Percentiles rank a stretch among this genome's conserved stretches.
Conservation (phyloP, 192 early-diverging fungal genomes). For the Podila minutissima region DNA sequence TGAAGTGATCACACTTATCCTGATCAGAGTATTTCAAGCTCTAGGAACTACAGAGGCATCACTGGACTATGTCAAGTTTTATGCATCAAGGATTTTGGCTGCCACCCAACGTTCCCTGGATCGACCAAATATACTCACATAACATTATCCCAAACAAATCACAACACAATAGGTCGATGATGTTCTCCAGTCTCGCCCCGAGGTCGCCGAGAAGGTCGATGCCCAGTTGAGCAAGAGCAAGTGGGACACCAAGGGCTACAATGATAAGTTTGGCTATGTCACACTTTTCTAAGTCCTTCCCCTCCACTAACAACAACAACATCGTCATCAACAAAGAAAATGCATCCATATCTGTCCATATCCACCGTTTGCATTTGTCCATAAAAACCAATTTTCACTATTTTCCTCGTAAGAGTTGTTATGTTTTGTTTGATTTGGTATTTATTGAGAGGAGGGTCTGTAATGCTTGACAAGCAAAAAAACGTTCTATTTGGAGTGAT, state of each 20-base stretch:
- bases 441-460: neutral
- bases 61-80: too few species aligned
- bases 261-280: constrained; percentile 90
- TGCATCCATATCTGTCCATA: too few species aligned
- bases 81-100: too few species aligned
- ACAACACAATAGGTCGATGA: constrained; percentile 79
- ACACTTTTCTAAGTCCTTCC: constrained; percentile 67
- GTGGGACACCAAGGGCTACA: constrained; percentile 94
- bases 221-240: constrained; percentile 92
- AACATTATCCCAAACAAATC: neutral
- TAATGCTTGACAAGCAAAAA: neutral
- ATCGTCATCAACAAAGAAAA: too few species aligned
- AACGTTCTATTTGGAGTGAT: neutral
- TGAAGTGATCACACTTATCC: too few species aligned
- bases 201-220: constrained; percentile 88
- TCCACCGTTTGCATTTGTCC: too few species aligned
- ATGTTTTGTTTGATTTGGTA: neutral
- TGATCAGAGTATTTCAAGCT: too few species aligned
- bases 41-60: too few species aligned
- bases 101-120: neutral
- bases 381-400: too few species aligned
- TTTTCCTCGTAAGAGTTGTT: too few species aligned
- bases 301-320: too few species aligned
- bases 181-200: constrained; percentile 92
- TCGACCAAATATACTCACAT: neutral